Base-by-base conservation (phyloP, 441 rosid species). In the Euphorbia corollata region DNA sequence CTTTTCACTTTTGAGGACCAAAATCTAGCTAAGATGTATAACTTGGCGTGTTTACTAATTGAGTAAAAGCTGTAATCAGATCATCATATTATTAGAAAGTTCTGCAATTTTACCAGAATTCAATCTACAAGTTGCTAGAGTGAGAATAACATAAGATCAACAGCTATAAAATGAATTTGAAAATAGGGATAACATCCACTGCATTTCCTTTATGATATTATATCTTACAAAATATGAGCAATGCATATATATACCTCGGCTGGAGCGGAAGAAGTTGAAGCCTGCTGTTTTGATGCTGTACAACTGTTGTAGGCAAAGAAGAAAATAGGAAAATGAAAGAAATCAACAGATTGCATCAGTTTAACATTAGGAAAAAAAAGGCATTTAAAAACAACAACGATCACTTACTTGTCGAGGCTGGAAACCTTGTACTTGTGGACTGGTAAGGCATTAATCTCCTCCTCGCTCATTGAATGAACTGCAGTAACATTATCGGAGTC, bases 371-470 rank as follows among this genome's bases (percentile, higher is more conserved):
- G 51, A 57, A 36, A 36, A 36, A 36, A 5, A 36, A 6, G 41
- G 22, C 18, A 58, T 22, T 7, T 67, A 38, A 58, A 39, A 60
- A 18, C 5, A n/a, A 45, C 18, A 43, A 51, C 59, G 32, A 51
- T 2, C 64, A 71, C 85, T 73, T 73, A 89, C 96, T 77, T 84
- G 64, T 83, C 86, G 64, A 79, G 73, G 64, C 78, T 66, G 61
- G 87, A 59, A 41, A 71, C 80, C 83, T 85, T 87, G 65, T 86
- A 86, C 77, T 87, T 85, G 80, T 87, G 96, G 67, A 91, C 85
- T 36, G 97, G 97, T 53, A 89, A 88, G 45, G 87, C 88, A 72
- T 87, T 86, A 62, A 91, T 91, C 83, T 87, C 95, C 80, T 85
- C 96, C 63, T 89, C 95, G 5, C 80, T 92, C 98, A 89, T 89